Base-by-base conservation (phyloP, 345 rosid species). In the Syzygium jambos region DNA sequence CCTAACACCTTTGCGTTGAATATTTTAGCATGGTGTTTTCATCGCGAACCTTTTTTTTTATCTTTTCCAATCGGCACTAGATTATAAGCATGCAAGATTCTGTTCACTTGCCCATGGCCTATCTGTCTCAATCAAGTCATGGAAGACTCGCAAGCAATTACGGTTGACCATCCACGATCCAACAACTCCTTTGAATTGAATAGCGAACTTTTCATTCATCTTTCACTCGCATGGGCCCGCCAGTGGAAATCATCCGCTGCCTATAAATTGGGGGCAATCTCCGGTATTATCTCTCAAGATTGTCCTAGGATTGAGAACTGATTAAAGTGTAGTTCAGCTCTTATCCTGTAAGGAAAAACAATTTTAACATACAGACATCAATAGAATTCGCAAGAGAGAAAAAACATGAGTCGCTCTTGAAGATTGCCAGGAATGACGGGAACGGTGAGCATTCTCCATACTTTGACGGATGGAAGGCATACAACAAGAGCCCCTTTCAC, bases 401-500 rank as follows among this genome's bases (percentile, higher is more conserved):
- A 73, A 73, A 73, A 73, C 49, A 9, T 4, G 6, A 41, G 43
- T 41, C 43, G 43, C 43, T 41, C 43, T 41, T 41, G 43, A 41
- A 41, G 43, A 5, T 41, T 41, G 43, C 43, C 43, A 41, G 43
- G 43, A 41, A 41, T 41, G 43, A 41, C 43, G 43, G 43, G 43
- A 5, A 41, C 43, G 43, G 43, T 41, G 43, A 41, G 43, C 43
- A 88, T 27, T 89, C 91, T 14, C 83, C 91, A 49, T 90, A 90
- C 84, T 92, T 90, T 65, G 46, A 87, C 22, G 93, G 93, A 22
- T 89, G 88, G 93, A 88, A 89, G 84, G 90, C 89, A n/a, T 92
- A 90, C 30, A 89, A 90, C 30, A 89, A 85, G 41, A 88, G 94
- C 89, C 98, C 97, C 23, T 97, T 89, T 87, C 54, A 89, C n/a